phyloP scores from a whole-genome alignment of 768 basidiomycete species.

The Tulasnella sp. region DNA sequence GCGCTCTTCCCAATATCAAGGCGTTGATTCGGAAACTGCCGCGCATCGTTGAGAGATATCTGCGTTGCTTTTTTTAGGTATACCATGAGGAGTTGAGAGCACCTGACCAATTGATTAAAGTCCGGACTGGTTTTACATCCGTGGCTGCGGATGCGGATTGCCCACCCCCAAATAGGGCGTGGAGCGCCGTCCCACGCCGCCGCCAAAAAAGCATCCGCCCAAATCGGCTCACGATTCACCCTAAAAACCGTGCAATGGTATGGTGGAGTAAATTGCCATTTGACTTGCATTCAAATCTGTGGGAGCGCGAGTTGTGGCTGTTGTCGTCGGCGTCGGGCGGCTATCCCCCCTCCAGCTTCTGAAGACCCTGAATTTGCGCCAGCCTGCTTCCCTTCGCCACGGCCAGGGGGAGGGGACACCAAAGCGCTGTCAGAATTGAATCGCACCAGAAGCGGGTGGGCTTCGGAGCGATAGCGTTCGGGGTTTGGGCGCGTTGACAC shows the following conservation, averaged over 20 bases:
- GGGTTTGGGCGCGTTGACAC: too few species aligned
- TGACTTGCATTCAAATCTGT: background rate
- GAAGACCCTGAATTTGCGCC: background rate
- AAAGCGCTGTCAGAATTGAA: background rate
- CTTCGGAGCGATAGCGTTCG: too few species aligned
- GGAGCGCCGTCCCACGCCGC: background rate
- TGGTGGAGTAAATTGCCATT: background rate
- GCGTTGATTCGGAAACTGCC: too few species aligned
- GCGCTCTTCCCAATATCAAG: too few species aligned
- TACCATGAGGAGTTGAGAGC: too few species aligned
- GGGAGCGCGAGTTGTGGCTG: conserved; percentile 8
- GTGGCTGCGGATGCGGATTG: too few species aligned
- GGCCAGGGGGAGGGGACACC: background rate
- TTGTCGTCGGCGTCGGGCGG: background rate
- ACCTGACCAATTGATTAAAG: too few species aligned
- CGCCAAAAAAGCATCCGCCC: background rate
- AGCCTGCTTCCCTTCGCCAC: background rate
- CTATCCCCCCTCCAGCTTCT: background rate
- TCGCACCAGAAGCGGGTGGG: background rate
- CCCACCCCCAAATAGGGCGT: too few species aligned
- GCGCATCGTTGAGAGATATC: background rate
- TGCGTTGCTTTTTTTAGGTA: background rate
- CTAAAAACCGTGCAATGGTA: background rate
- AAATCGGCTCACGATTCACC: background rate
- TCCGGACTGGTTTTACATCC: too few species aligned